Base-by-base conservation (phyloP, 345 rosid genomes). In the Bruguiera gymnorhiza region DNA sequence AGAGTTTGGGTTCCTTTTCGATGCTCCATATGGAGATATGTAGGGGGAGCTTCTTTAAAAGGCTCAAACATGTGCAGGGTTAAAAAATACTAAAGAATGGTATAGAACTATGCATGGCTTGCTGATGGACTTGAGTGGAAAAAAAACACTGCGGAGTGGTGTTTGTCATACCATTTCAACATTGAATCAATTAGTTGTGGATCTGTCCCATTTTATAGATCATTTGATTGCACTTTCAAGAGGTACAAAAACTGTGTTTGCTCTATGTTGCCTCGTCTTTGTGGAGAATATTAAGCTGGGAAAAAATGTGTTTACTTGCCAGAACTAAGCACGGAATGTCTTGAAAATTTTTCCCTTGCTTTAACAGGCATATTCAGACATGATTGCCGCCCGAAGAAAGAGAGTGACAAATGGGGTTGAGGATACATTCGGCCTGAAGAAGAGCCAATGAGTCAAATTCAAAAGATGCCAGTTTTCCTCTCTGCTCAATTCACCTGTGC, bases 301-400 rank as follows among this genome's bases (percentile, higher is more conserved):
- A n/a, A 0, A 4, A 20, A 55, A 55, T n/a, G 23, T 20, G 51
- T 63, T 43, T 63, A 21, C 31, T 11, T 21, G 52, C 29, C 50
- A 11, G 66, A 39, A 20, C 21, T 16, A 39, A 62, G 54, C 46
- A 6, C 11, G 29, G 30, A 56, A 24, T 6, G 16, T 56, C 60
- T 56, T 53, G 7, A 30, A 56, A 62, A 37, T 37, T 58, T n/a
- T n/a, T 10, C 5, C 50, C 43, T 23, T 26, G 55, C 5, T 56
- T 66, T 70, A 29, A 67, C 89, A 95, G 97, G 89, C 79, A 63
- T 91, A 88, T 72, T 4, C 84, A 32, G 87, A 86, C 11, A 89
- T 88, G 97, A 88, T 91, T 62, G 86, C 88, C 4, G 96, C 89
- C 72, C 83, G 96, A 78, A 81, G 97, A 72, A 82, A 80, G 77